Percentiles rank a stretch among this genome's conserved stretches.
These are phyloP conservation scores for Backusella luteola DNA, from an alignment of 192 early-diverging fungal species.

Conservation along the genomic window DNA sequence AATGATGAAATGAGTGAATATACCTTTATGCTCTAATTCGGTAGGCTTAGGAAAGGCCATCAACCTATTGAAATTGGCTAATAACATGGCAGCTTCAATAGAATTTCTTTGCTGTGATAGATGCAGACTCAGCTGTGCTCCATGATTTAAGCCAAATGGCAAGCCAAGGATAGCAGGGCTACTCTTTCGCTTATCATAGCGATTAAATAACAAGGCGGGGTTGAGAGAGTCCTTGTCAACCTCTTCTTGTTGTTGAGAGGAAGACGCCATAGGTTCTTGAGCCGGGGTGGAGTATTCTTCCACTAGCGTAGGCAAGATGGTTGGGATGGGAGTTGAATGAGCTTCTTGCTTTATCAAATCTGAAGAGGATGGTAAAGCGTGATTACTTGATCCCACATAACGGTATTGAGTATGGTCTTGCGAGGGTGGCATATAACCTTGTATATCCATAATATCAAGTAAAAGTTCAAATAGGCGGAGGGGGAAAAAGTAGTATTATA, in stretches of 20 bases:
- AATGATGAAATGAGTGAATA: neutral
- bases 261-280: neutral
- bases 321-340: slow-evolving; percentile 1
- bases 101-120: slow-evolving; percentile 36
- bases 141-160: slow-evolving; percentile 20
- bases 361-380: neutral
- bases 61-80: slow-evolving; percentile 32
- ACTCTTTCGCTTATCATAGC: slow-evolving; percentile 38
- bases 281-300: neutral
- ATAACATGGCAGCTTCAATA: slow-evolving; percentile 39
- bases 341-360: neutral
- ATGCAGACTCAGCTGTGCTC: slow-evolving; percentile 24
- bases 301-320: slow-evolving; percentile 10
- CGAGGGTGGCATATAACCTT: slow-evolving; percentile 15
- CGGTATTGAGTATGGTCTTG: slow-evolving; percentile 1
- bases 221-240: slow-evolving; percentile 2
- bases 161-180: slow-evolving; percentile 34
- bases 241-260: neutral
- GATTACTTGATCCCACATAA: slow-evolving; percentile 7
- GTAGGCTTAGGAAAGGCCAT: slow-evolving; percentile 14
- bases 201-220: slow-evolving; percentile 20
- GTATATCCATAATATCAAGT: slow-evolving; percentile 14
- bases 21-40: slow-evolving; percentile 17
- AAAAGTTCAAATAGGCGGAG: neutral
- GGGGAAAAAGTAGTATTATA: neutral